Percentiles rank a stretch among this genome's conserved stretches.
phyloP scores from a whole-genome alignment of 805 yeast species.

The Wilhelminamyces savonicus region DNA sequence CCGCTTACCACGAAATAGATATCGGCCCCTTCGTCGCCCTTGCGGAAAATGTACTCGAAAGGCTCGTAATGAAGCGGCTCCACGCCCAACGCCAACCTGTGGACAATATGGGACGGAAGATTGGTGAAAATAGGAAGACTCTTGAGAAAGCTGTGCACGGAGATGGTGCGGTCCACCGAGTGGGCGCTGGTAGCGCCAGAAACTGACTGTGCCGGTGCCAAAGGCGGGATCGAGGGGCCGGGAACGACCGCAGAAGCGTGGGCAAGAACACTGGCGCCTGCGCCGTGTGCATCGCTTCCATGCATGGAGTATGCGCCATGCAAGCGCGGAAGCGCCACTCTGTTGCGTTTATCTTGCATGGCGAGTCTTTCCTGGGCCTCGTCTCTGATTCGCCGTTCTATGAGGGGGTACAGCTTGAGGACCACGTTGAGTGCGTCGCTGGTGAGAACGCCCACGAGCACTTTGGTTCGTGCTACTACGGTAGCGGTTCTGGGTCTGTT shows the following conservation, averaged over 20 bases:
- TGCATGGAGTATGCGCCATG: no score
- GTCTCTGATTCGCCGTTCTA: conserved; percentile 65
- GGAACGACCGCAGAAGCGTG: conserved; percentile 4
- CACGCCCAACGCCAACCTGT: conserved; percentile 56
- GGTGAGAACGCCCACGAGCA: conserved; percentile 62
- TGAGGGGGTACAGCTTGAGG: conserved; percentile 54
- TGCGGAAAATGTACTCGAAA: conserved; percentile 53
- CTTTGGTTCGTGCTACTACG: conserved; percentile 63
- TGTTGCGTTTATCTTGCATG: conserved; percentile 57
- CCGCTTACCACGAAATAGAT: conserved; percentile 64
- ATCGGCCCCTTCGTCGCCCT: conserved; percentile 57
- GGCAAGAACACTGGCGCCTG: conserved; percentile 1
- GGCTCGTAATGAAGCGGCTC: conserved; percentile 50
- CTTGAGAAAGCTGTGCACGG: conserved; percentile 52
- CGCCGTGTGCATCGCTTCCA: conserved; percentile 1
- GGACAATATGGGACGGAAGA: conserved; percentile 54
- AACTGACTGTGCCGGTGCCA: conserved; percentile 13
- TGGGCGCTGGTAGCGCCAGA: conserved; percentile 10
- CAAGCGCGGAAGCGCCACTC: conserved; percentile 31
- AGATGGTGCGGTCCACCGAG: conserved; percentile 47
- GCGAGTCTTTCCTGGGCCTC: conserved; percentile 76
- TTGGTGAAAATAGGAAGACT: conserved; percentile 53
- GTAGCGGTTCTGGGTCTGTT: conserved; percentile 77
- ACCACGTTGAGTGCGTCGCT: conserved; percentile 56
- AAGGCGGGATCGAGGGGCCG: conserved; percentile 11